phyloP scores from a whole-genome alignment of 352 stramenopile genomes.

The Phytophthora europaea region DNA sequence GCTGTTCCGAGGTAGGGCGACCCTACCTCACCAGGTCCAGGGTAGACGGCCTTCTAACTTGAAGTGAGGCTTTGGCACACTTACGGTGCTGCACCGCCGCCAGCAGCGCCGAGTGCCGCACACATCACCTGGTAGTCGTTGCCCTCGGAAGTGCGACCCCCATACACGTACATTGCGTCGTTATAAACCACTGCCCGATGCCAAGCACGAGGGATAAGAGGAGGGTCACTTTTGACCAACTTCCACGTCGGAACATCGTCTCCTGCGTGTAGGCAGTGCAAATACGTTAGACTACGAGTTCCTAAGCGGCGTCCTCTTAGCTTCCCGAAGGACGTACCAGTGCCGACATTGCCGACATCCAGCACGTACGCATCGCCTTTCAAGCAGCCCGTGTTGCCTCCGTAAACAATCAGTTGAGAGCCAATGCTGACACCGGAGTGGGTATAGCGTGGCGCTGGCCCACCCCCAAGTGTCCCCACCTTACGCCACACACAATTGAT shows the following conservation, averaged over 20 bases:
- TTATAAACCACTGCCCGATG: slow-evolving; percentile 55
- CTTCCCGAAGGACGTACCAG: slow-evolving; percentile 24
- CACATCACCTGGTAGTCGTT: slow-evolving; percentile 63
- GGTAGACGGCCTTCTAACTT: neutral
- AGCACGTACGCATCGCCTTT: slow-evolving; percentile 68
- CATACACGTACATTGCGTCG: slow-evolving; percentile 65
- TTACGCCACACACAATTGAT: slow-evolving; percentile 58
- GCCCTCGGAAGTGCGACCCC: slow-evolving; percentile 53
- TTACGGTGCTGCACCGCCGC: neutral
- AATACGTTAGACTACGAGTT: neutral
- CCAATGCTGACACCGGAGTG: slow-evolving; percentile 59
- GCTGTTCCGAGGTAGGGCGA: neutral
- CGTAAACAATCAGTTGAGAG: slow-evolving; percentile 64
- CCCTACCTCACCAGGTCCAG: too few species aligned
- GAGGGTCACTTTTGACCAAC: slow-evolving; percentile 48
- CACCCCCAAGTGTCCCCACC: slow-evolving; percentile 46
- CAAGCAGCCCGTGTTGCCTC: slow-evolving; percentile 66
- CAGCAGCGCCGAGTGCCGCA: slow-evolving; percentile 15
- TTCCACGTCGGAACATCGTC: slow-evolving; percentile 59
- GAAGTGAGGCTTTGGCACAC: neutral
- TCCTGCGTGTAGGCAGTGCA: slow-evolving; percentile 20
- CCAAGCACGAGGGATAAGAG: slow-evolving; percentile 59
- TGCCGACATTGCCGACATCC: slow-evolving; percentile 60
- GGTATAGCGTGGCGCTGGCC: slow-evolving; percentile 59
- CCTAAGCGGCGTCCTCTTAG: neutral